Base-by-base conservation (phyloP, 148 eudicot genomes). In the Arctostaphylos glauca region DNA sequence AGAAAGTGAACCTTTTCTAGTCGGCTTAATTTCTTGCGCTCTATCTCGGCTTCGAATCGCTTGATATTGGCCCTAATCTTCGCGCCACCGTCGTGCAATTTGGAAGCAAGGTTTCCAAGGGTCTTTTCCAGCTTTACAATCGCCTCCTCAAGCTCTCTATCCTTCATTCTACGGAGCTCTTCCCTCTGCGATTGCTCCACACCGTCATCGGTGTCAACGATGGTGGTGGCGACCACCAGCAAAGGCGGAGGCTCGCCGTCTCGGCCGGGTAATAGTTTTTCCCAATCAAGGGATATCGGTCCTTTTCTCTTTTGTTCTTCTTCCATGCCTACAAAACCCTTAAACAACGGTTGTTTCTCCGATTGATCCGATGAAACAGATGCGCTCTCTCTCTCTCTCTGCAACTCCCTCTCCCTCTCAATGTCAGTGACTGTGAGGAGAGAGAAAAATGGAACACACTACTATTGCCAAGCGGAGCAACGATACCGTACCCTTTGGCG, bases 211-310 rank as follows among this genome's bases (percentile, higher is more conserved):
- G 55, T 12, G 46, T 41, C 19, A 3, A 6, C 7, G 74, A 15
- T 70, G 74, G 74, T 38, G 74, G 74, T 70, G 9, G 85, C 62
- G 18, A 90, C 77, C 15, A 81, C 87, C 44, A 88, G 21, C 14
- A 83, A 77, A 7, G 81, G 56, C n/a, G 73, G 76, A 21, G 90
- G 87, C 78, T 81, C 87, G 7, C 77, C 88, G 44, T 81, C 79
- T 3, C 47, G 15, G 73, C 47, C 4, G 74, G 74, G 41, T 10
- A 79, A 21, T 7, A 79, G 54, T 16, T 19, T 5, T 9, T 47
- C 73, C 53, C 71, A 62, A n/a, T 79, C 73, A 23, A 62, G 81
- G n/a, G 21, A 14, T n/a, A 62, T 0, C 43, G 46, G 74, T 66
- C 59, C 56, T 3, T 66, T 66, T 58, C 64, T 80, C 13, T 14